phyloP scores from a whole-genome alignment of 305 asterid genomes.

The Fraxinus floribunda region DNA sequence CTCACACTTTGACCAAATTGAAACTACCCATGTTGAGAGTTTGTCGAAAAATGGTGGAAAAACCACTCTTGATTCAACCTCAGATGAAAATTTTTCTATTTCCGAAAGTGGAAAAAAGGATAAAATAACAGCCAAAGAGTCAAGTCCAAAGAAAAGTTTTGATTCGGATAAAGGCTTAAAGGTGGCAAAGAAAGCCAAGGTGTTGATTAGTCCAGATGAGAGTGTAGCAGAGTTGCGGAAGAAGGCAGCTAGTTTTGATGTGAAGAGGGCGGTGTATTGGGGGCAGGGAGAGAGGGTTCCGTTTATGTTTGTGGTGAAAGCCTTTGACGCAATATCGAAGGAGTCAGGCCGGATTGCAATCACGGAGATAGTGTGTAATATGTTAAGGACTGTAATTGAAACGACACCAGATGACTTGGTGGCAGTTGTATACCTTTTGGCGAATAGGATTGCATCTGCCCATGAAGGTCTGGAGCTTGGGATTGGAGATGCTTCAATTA shows the following conservation, averaged over 20 bases:
- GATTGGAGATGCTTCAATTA: slow-evolving; percentile 76
- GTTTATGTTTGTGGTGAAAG: slow-evolving; percentile 85
- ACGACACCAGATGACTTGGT: slow-evolving; percentile 76
- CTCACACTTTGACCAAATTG: slow-evolving; percentile 14
- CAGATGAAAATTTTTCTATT: neutral
- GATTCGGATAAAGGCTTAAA: neutral
- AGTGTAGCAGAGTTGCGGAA: slow-evolving; percentile 32
- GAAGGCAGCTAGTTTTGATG: slow-evolving; percentile 35
- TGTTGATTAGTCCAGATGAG: slow-evolving; percentile 44
- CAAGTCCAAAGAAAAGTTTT: neutral
- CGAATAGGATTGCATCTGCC: slow-evolving; percentile 72
- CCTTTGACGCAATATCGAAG: slow-evolving; percentile 66
- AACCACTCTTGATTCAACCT: neutral
- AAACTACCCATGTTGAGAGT: slow-evolving; percentile 2
- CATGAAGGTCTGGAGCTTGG: slow-evolving; percentile 97
- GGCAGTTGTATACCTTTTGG: slow-evolving; percentile 71
- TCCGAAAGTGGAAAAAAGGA: neutral
- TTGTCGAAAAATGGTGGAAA: neutral
- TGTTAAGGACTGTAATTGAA: slow-evolving; percentile 88
- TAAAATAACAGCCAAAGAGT: neutral
- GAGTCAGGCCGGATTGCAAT: slow-evolving; percentile 82
- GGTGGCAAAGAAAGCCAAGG: slow-evolving; percentile 40
- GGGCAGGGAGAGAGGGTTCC: slow-evolving; percentile 76
- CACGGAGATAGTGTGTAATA: slow-evolving; percentile 79
- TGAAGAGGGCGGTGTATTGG: slow-evolving; percentile 83